Base-by-base conservation (phyloP, 129 eudicot genomes). In the Smallanthus sonchifolius region DNA sequence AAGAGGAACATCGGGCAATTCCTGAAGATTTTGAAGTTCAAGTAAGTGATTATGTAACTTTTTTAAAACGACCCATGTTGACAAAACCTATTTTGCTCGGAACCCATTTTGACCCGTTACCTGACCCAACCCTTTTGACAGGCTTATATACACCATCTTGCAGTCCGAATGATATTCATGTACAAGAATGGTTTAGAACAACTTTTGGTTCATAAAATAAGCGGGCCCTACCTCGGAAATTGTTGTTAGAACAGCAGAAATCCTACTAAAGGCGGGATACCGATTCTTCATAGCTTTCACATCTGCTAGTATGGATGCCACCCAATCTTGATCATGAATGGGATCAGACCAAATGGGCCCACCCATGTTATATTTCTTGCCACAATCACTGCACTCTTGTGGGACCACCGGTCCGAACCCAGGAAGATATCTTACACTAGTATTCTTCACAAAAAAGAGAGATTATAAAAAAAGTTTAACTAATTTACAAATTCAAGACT, bases 261-360 rank as follows among this genome's bases (percentile, higher is more conserved):
- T 91, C 24, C 87, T 82, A 39, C 79, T 84, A 83, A 85, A 95
- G 40, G 97, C 99, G 40, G 99, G 97, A 83, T 88, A 95, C 4
- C 94, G 81, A 37, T 84, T 81, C 77, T 88, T 86, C 87, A 80
- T 83, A 15, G 79, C 83, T 65, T 95, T 88, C 60, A 91, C 94
- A 72, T 87, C 90, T 30, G 85, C 70, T 70, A 95, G 82, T 32
- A 91, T 87, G 61, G 99, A 83, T 38, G 88, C 70, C 34, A 91
- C 95, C 99, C 99, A 95, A 59, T 91, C 96, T 85, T 86, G 89
- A 81, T 95, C 99, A 69, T 95, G 99, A 59, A 95, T 91, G 15
- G 99, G 97, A 73, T 93, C 97, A 10, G 97, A 95, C 99, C 99
- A 95, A 70, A 95, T 88, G 49, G 99, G 97, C 16, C 97, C 99